phyloP scores from a whole-genome alignment of 331 rosid genomes.

The Rosa hybrid region DNA sequence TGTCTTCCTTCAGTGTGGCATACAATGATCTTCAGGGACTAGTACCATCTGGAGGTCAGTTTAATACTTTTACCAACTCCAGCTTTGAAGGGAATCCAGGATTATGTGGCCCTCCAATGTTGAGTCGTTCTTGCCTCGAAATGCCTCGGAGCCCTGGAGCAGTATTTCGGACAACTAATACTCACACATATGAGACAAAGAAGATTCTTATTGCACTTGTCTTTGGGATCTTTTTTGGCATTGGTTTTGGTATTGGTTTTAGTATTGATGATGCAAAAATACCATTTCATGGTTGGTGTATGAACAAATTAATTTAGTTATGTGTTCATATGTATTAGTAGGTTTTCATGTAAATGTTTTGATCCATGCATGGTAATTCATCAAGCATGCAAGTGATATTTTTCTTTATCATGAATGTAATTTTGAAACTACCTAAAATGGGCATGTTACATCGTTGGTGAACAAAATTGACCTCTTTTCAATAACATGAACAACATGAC shows the following conservation, averaged over 20 bases:
- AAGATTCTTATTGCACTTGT: not conserved
- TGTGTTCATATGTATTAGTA: no score
- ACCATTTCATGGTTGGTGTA: not conserved
- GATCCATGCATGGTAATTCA: no score
- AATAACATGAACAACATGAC: no score
- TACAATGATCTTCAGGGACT: conserved; percentile 72
- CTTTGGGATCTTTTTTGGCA: not conserved
- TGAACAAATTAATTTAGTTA: not conserved
- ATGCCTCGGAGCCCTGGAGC: no score
- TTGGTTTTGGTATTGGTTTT: not conserved
- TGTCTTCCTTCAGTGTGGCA: conserved; percentile 85
- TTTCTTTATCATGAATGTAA: no score
- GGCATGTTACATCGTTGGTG: no score
- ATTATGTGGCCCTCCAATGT: conserved; percentile 56
- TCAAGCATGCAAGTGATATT: no score
- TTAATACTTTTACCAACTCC: conserved; percentile 63
- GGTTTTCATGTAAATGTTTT: no score
- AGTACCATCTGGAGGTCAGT: conserved; percentile 79
- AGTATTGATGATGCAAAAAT: not conserved
- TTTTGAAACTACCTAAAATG: no score
- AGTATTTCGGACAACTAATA: no score
- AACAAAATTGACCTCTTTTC: no score
- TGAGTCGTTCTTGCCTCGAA: no score
- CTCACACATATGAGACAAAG: conserved; percentile 38
- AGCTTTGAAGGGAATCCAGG: conserved; percentile 73